Base-by-base conservation (phyloP, 352 stramenopile species). In the Phytophthora cryptogea region DNA sequence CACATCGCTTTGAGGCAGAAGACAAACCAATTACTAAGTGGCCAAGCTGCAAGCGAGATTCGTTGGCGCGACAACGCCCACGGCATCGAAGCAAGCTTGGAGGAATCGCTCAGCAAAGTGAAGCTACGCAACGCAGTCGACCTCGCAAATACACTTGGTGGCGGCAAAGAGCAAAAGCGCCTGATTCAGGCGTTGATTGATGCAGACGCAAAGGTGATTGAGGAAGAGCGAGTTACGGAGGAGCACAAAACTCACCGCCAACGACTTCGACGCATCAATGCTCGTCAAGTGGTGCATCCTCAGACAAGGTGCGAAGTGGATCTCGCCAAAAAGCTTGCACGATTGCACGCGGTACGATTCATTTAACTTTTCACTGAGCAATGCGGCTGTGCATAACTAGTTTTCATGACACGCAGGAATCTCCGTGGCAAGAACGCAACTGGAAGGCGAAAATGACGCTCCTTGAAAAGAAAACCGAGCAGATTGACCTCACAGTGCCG, bases 341-440 rank as follows among this genome's bases (percentile, higher is more conserved):
- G 26, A 5, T 30, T 64, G 10, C 51, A 68, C 14, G 61, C 20
- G 47, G 51, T 63, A 59, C 39, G 45, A 10, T 36, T 35, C 5
- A 4, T 48, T 17, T 49, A 8, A 14, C 35, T 31, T 13, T 9
- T 13, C 37, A 11, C 16, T 43, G 14, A 26, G 4, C 35, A 14
- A 26, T 43, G 13, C 23, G 7, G 5, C n/a, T 43, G 37, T 27
- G 10, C 7, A 13, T 43, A 27, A 43, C 7, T 43, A 26, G 23
- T 26, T 20, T 9, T 43, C 9, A 28, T 42, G 31, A 5, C 13
- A 23, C n/a, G 10, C 31, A 80, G 74, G 66, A 77, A 32, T 93
- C 81, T 0, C 80, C 81, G 9, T 93, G 84, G 84, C 84, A 93
- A 59, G 65, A 71, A n/a, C 80, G 84, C 44, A 91, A 91, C 45